Conservation (phyloP, 345 rosid species). For the Lenwebbia sp. region DNA sequence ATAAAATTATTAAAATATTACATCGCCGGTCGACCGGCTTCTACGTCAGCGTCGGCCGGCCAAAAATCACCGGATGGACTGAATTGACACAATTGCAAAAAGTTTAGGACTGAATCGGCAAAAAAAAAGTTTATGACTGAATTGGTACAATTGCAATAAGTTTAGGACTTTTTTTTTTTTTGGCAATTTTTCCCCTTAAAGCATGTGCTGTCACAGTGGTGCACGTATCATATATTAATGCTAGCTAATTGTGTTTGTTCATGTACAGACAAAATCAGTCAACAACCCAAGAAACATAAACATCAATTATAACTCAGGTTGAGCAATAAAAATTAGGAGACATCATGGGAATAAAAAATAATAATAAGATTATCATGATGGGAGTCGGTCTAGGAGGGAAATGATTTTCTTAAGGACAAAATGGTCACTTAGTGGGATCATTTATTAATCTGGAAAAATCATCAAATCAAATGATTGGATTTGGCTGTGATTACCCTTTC, state of each 20-base stretch:
- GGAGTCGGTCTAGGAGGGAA: not conserved
- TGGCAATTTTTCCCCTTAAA: too few species aligned
- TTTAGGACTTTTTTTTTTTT: too few species aligned
- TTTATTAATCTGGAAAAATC: not conserved
- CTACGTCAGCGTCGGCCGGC: too few species aligned
- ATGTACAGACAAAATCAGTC: not conserved
- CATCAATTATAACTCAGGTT: not conserved
- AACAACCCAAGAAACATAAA: not conserved
- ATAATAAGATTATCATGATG: not conserved
- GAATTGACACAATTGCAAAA: too few species aligned
- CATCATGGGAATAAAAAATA: not conserved
- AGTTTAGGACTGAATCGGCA: too few species aligned
- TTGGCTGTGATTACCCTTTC: not conserved
- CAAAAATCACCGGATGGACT: too few species aligned
- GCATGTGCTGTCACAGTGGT: not conserved
- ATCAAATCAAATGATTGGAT: not conserved
- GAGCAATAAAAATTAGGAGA: not conserved
- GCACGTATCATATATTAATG: not conserved
- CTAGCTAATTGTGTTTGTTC: not conserved
- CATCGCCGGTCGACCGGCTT: too few species aligned
- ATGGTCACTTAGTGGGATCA: not conserved
- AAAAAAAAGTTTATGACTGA: too few species aligned
- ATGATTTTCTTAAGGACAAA: not conserved
- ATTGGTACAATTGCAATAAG: too few species aligned
- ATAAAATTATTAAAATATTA: too few species aligned